phyloP scores from a whole-genome alignment of 257 asterid species.

The Pogostemon cablin region DNA sequence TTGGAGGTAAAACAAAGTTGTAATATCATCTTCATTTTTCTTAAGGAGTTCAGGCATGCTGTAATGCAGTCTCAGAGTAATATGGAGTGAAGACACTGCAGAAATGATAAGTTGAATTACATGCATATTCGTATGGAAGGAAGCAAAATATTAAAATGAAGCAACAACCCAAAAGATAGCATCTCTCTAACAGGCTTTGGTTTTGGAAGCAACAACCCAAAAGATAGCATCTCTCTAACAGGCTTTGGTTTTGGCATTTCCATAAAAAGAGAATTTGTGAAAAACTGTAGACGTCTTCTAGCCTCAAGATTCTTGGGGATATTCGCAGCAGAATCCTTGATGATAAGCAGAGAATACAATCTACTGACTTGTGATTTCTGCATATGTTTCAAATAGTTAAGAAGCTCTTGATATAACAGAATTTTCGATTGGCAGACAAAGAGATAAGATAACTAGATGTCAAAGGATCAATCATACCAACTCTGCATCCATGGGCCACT shows the following conservation, averaged over 20 bases:
- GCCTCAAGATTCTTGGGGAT: slow-evolving; percentile 94
- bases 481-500: slow-evolving; percentile 89
- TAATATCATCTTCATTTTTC: slow-evolving; percentile 97
- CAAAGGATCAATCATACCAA: slow-evolving; percentile 55
- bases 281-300: slow-evolving; percentile 83
- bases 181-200: slow-evolving; percentile 89
- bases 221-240: no score
- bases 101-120: slow-evolving; percentile 18
- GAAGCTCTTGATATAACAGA: slow-evolving; percentile 18
- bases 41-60: slow-evolving; percentile 92
- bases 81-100: slow-evolving; percentile 98
- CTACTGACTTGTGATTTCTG: slow-evolving; percentile 82
- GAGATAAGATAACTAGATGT: slow-evolving; percentile 23
- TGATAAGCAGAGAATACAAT: slow-evolving; percentile 78
- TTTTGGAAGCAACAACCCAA: neutral
- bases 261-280: slow-evolving; percentile 96
- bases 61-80: slow-evolving; percentile 90
- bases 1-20: slow-evolving; percentile 95
- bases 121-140: neutral
- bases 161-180: slow-evolving; percentile 77
- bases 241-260: slow-evolving; percentile 61
- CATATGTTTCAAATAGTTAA: slow-evolving; percentile 38
- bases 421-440: slow-evolving; percentile 9
- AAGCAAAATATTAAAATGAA: slow-evolving; percentile 21
- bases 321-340: slow-evolving; percentile 90